Percentiles rank a stretch among this genome's conserved stretches.
Conservation (phyloP, 257 asterid genomes). For the Gynochthodes officinalis region DNA sequence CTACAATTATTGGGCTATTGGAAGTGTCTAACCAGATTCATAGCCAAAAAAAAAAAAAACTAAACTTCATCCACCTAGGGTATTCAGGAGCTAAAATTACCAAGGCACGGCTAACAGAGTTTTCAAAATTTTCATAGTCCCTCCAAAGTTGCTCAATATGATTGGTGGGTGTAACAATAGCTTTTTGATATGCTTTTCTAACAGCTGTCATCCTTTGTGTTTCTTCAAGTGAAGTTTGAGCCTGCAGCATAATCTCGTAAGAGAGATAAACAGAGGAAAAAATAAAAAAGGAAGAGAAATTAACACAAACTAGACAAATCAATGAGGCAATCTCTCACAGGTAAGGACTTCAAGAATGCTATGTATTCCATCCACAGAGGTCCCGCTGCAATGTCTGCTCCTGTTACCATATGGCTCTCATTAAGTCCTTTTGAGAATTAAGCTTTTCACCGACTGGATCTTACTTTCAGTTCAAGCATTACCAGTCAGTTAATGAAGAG, state of each 20-base stretch:
- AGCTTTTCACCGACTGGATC: background rate
- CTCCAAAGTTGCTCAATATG: constrained; percentile 97
- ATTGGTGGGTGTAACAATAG: constrained; percentile 84
- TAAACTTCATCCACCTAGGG: background rate
- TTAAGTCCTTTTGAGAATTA: background rate
- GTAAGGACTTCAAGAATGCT: constrained; percentile 78
- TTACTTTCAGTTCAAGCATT: background rate
- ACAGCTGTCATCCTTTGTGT: constrained; percentile 80
- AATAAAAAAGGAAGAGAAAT: constrained; percentile 18
- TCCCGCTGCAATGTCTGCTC: constrained; percentile 88
- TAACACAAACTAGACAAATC: constrained; percentile 11
- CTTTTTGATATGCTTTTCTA: constrained; percentile 87
- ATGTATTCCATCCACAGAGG: constrained; percentile 96
- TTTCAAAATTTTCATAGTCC: constrained; percentile 95
- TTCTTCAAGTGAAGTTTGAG: constrained; percentile 68
- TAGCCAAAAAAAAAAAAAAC: background rate
- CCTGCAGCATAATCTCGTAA: constrained; percentile 47
- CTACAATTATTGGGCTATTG: background rate
- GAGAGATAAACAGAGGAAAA: constrained; percentile 14
- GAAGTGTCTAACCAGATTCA: background rate
- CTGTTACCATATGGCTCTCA: constrained; percentile 38
- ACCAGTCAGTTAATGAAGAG: background rate
- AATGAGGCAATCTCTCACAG: constrained; percentile 47
- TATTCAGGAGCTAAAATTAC: constrained; percentile 36
- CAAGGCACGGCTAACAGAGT: constrained; percentile 92